A percentile compares a stretch with the other conserved stretches of the same genome.
These are phyloP conservation scores for Barbatosphaeria neglecta DNA, from an alignment of 495 filamentous ascomycete species.

Conservation along the genomic window DNA sequence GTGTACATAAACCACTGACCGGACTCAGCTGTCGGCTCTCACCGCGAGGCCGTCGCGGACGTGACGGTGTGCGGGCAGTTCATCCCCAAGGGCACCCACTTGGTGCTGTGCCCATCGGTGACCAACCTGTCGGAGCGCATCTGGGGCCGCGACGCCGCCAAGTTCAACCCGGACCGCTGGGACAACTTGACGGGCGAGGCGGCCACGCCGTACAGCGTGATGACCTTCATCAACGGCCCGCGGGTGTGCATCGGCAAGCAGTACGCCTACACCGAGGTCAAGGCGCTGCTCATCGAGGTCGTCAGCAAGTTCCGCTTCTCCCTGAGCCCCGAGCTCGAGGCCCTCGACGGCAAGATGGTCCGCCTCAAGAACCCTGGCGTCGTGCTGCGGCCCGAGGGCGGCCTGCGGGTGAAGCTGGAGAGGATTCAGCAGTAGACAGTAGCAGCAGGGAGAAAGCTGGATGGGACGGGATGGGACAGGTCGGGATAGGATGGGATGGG, in stretches of 20 bases:
- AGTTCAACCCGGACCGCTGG: conserved; percentile 18
- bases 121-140: conserved; percentile 3
- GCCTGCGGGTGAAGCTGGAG: conserved; percentile 8
- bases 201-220: conserved; percentile 8
- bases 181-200: conserved; percentile 8
- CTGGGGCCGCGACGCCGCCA: conserved; percentile 13
- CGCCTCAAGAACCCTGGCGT: conserved; percentile 9
- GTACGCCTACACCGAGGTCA: conserved; percentile 17
- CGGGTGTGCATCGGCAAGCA: conserved; percentile 17
- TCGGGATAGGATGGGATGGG: neutral
- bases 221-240: conserved; percentile 14
- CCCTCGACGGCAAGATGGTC: conserved; percentile 3
- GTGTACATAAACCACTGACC: no score
- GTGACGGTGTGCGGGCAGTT: conserved; percentile 11
- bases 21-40: conserved; percentile 5
- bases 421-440: conserved; percentile 2
- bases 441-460: no score
- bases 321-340: conserved; percentile 5
- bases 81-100: conserved; percentile 12
- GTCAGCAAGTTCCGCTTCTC: conserved; percentile 14
- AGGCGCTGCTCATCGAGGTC: conserved; percentile 15
- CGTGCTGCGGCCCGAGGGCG: conserved; percentile 7
- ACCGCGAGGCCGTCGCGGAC: conserved; percentile 11
- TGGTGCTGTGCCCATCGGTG: conserved; percentile 9
- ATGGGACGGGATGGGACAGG: no score